Evolutionary conservation across 768 basidiomycete genomes (phyloP), one percentile per base, ranked within the genome.

Genomic region (Udeniomyces megalosporus): DNA sequence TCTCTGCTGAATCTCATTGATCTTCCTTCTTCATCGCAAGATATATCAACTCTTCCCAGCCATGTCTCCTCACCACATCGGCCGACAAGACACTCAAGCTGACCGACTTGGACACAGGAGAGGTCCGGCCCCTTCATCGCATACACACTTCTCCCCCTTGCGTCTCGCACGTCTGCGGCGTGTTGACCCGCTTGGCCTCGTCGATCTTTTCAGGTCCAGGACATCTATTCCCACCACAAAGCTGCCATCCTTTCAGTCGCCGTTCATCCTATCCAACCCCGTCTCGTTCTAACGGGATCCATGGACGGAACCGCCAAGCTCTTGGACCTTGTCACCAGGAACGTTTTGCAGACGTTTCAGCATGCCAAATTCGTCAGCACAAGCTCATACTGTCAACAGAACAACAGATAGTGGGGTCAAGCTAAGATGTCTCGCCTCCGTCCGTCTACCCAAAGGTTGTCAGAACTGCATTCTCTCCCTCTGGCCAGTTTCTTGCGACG

Each of bases 81-180:
- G 67, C 70, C n/a, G 71, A 70, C 63, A 66, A 66, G 31, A 67
- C 69, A 0, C 61, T 71, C 64, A 68, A 67, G 55, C 31, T 70
- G 34, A 68, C 66, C 52, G 65, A 64, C 2, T 24, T 53, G 6
- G 47, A 51, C 3, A 55, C 63, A 1, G 67, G 67, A 57, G 64
- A 66, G 20, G 64, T 71, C n/a, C n/a, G n/a, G n/a, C n/a, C n/a
- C n/a, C n/a, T n/a, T n/a, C n/a, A n/a, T n/a, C n/a, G n/a, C n/a
- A n/a, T n/a, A n/a, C n/a, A n/a, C n/a, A n/a, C n/a, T n/a, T n/a
- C n/a, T n/a, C n/a, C n/a, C n/a, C n/a, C n/a, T n/a, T n/a, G n/a
- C n/a, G n/a, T n/a, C n/a, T n/a, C n/a, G n/a, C n/a, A n/a, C n/a
- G n/a, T n/a, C n/a, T n/a, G n/a, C n/a, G n/a, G n/a, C n/a, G n/a